Evolutionary conservation across 192 early-diverging fungal species (phyloP).

Genomic region (Dissophora ornata): DNA sequence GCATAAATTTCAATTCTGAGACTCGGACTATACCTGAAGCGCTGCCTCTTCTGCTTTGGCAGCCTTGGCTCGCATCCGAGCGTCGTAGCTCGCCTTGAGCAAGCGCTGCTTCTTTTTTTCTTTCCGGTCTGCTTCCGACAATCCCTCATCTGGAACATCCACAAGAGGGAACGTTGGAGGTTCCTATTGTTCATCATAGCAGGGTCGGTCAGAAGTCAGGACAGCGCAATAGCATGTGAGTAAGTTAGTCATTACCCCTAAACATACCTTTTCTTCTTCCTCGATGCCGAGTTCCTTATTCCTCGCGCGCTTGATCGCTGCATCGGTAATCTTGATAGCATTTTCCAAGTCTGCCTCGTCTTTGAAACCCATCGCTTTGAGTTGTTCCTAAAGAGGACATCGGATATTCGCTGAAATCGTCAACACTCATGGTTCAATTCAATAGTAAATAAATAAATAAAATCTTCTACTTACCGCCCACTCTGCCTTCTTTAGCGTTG

Average conservation of each 20-base stretch:
- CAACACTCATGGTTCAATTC: not conserved
- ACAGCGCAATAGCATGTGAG: not conserved
- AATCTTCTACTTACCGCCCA: conserved; percentile 66
- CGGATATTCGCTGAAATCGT: too few relatives aligned
- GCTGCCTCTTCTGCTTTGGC: conserved; percentile 79
- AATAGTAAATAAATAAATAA: too few relatives aligned
- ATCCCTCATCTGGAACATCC: conserved; percentile 82
- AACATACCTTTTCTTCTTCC: conserved; percentile 70
- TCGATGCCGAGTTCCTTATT: conserved; percentile 88
- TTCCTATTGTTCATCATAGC: too few relatives aligned
- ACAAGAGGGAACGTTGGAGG: conserved; percentile 79
- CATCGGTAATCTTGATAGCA: conserved; percentile 75
- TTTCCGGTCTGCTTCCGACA: conserved; percentile 80
- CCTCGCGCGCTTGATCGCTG: conserved; percentile 73
- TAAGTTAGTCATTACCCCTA: not conserved
- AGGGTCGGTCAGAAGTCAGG: too few relatives aligned
- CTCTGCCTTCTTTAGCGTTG: conserved; percentile 58
- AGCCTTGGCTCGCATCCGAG: conserved; percentile 73
- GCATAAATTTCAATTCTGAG: too few relatives aligned
- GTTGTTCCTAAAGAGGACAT: conserved; percentile 47
- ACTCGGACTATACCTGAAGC: conserved; percentile 65
- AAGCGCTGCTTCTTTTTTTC: conserved; percentile 89
- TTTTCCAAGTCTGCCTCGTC: conserved; percentile 80
- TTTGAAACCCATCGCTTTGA: conserved; percentile 71
- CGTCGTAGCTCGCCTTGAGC: conserved; percentile 82